These are phyloP conservation scores for Chlorella sp. DNA, from an alignment of 139 green algal species.

Conservation along the genomic window DNA sequence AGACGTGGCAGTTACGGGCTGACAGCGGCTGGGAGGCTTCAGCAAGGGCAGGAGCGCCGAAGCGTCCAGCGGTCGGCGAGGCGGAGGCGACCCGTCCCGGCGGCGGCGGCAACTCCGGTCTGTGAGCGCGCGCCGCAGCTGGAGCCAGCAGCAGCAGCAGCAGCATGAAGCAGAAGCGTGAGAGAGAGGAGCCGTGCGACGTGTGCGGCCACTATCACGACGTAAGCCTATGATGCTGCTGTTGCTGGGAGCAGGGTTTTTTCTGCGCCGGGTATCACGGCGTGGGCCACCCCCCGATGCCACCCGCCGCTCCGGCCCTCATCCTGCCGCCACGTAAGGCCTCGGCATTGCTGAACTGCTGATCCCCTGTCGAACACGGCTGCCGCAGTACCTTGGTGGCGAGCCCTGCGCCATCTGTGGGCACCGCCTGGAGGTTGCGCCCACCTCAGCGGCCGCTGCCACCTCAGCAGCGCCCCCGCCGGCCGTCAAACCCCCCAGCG, in stretches of 20 bases:
- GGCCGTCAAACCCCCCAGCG: slow-evolving; percentile 9
- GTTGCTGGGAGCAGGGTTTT: not conserved
- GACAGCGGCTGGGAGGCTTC: no score
- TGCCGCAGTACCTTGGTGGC: slow-evolving; percentile 78
- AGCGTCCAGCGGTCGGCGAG: not conserved
- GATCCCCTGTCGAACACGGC: not conserved
- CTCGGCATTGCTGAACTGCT: not conserved
- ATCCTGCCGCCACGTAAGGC: no score
- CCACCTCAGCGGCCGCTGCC: not conserved
- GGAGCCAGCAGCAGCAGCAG: not conserved
- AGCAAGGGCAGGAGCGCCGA: no score
- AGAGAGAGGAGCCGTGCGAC: slow-evolving; percentile 84
- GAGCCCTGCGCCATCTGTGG: slow-evolving; percentile 85
- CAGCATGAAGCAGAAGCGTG: slow-evolving; percentile 37
- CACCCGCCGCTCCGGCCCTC: no score
- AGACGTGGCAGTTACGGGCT: no score
- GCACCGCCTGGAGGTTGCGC: slow-evolving; percentile 65
- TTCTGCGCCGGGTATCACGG: not conserved
- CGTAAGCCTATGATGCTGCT: slow-evolving; percentile 44
- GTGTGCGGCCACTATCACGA: slow-evolving; percentile 94
- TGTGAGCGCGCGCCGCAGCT: no score
- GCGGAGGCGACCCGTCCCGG: no score
- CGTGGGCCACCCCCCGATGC: not conserved
- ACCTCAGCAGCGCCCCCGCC: not conserved
- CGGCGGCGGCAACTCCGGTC: not conserved